Percentiles rank a stretch among this genome's conserved stretches.
Evolutionary conservation across 768 basidiomycete species (phyloP).

Genomic region (Sistotremastrum suecicum): DNA sequence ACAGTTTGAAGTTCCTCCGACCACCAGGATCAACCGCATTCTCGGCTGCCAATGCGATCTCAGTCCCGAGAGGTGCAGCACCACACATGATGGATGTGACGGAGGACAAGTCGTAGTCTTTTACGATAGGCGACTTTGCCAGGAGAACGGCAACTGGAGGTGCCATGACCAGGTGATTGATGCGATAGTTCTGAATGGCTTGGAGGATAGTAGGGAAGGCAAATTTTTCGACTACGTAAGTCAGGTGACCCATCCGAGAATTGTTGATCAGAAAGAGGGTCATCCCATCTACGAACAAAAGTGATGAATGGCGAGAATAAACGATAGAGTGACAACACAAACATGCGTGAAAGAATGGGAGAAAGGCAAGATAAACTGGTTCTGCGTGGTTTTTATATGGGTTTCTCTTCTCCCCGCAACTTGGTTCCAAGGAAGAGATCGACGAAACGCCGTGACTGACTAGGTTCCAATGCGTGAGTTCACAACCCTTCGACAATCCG

Average conservation of each 20-base stretch:
- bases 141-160: slow-evolving; percentile 24
- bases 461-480: no score
- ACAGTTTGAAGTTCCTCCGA: background rate
- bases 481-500: no score
- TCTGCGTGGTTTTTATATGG: no score
- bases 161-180: slow-evolving; percentile 6
- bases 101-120: slow-evolving; percentile 33
- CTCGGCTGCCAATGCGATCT: background rate
- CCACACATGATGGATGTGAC: slow-evolving; percentile 38
- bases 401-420: no score
- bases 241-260: background rate
- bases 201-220: background rate
- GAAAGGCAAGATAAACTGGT: no score
- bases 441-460: no score
- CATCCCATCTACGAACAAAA: no score
- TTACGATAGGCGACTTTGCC: slow-evolving; percentile 27
- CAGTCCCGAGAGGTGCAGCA: slow-evolving; percentile 32
- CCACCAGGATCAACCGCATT: background rate
- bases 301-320: no score
- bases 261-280: background rate
- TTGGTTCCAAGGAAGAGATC: no score
- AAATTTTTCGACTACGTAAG: background rate
- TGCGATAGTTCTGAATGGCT: background rate
- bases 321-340: no score
- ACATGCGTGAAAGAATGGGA: no score